A percentile compares a stretch with the other conserved stretches of the same genome.
These are phyloP conservation scores for Oryza meyeriana DNA, from an alignment of 176 grass and related monocot species.

Conservation along the genomic window DNA sequence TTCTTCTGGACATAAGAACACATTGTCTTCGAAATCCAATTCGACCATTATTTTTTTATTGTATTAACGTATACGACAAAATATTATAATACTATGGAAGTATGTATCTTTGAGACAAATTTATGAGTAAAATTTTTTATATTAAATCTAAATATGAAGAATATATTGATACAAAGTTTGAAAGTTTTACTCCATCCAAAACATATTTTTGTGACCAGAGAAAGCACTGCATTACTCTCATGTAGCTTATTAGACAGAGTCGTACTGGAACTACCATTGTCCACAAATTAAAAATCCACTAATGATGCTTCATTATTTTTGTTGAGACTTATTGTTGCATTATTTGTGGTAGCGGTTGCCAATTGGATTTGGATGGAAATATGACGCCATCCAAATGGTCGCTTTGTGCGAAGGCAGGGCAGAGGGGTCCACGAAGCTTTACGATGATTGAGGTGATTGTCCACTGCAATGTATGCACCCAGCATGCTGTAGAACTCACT, in stretches of 20 bases:
- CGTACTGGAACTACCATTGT: conserved; percentile 1
- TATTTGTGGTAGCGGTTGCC: conserved; percentile 42
- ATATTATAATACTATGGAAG: not conserved
- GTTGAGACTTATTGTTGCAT: not conserved
- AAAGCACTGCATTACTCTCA: not conserved
- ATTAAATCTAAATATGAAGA: not conserved
- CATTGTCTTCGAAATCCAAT: not conserved
- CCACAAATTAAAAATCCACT: conserved; percentile 22
- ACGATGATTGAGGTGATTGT: conserved; percentile 43
- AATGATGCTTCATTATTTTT: not conserved
- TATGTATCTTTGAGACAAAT: not conserved
- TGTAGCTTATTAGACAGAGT: conserved; percentile 6
- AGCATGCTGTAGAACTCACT: not conserved
- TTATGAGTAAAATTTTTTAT: not conserved
- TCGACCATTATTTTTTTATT: not conserved
- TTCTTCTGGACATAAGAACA: not conserved
- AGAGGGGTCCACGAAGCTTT: conserved; percentile 34
- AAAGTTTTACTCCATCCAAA: not conserved
- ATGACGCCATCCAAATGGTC: conserved; percentile 45
- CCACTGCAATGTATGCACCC: conserved; percentile 24
- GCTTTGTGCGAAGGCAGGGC: conserved; percentile 24
- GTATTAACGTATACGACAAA: not conserved
- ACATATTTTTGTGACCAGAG: not conserved
- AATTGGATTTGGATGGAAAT: conserved; percentile 36
- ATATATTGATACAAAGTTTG: not conserved